phyloP scores from a whole-genome alignment of 352 stramenopile genomes.

The Saprolegnia diclina region DNA sequence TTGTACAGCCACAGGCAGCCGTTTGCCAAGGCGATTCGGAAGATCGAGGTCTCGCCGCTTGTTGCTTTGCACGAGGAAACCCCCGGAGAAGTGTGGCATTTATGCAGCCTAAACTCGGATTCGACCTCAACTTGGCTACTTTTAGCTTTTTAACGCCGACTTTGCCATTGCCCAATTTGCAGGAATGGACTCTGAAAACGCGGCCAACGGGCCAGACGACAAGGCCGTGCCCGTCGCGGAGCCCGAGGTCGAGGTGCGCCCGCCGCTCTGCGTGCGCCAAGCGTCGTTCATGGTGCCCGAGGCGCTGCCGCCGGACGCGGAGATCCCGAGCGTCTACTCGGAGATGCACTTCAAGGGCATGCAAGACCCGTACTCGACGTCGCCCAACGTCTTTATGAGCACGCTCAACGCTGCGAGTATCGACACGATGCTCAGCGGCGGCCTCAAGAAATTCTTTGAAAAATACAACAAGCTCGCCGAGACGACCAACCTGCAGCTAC shows the following conservation, averaged over 20 bases:
- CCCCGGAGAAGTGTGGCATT: too few relatives aligned
- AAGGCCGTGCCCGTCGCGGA: not conserved
- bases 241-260: not conserved
- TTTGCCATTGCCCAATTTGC: too few relatives aligned
- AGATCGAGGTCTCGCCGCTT: too few relatives aligned
- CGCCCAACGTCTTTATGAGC: constrained; percentile 40
- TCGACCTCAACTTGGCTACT: too few relatives aligned
- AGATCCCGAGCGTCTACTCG: constrained; percentile 56
- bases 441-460: constrained; percentile 28
- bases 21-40: too few relatives aligned
- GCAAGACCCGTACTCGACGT: constrained; percentile 56
- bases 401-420: constrained; percentile 53
- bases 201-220: too few relatives aligned
- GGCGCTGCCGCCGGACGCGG: constrained; percentile 27
- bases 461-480: constrained; percentile 28
- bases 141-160: too few relatives aligned
- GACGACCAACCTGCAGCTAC: constrained; percentile 19
- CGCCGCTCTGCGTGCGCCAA: not conserved
- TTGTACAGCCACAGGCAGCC: too few relatives aligned
- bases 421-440: constrained; percentile 27
- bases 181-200: too few relatives aligned
- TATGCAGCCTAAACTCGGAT: too few relatives aligned
- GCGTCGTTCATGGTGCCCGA: not conserved
- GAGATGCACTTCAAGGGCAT: constrained; percentile 71
- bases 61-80: too few relatives aligned